Percentiles rank a stretch among this genome's conserved stretches.
These are phyloP conservation scores for Erigeron canadensis DNA, from an alignment of 129 eudicot genomes.

Conservation along the genomic window DNA sequence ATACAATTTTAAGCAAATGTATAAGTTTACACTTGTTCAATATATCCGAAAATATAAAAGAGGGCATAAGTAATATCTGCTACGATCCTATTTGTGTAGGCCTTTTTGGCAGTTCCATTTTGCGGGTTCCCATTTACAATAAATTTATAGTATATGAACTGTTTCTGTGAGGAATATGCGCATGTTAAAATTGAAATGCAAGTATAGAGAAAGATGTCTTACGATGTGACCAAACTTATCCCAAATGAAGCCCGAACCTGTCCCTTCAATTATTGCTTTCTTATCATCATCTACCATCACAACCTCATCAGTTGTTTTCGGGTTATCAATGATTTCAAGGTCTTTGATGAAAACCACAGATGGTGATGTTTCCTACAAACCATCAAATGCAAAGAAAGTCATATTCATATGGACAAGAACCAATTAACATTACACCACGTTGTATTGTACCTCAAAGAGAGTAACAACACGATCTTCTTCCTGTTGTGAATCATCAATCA, in stretches of 20 bases:
- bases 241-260: constrained; percentile 99
- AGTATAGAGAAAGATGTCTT: constrained; percentile 26
- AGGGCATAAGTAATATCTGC: background rate
- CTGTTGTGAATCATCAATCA: constrained; percentile 46
- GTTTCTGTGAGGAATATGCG: background rate
- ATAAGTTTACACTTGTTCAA: constrained; percentile 4
- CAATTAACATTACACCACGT: background rate
- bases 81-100: background rate
- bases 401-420: background rate
- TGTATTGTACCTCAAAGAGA: constrained; percentile 52
- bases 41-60: background rate
- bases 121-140: background rate
- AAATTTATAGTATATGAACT: background rate
- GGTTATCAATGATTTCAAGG: constrained; percentile 50
- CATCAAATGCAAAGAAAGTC: background rate
- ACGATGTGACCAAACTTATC: constrained; percentile 97
- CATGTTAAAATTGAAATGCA: background rate
- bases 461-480: constrained; percentile 71
- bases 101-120: background rate
- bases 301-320: constrained; percentile 43
- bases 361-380: constrained; percentile 69
- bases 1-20: background rate
- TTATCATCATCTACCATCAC: constrained; percentile 62
- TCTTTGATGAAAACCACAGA: constrained; percentile 89
- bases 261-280: constrained; percentile 79